Evolutionary conservation across 1,139 yeast species (phyloP), one percentile per base, ranked within the genome.

Genomic region (Kodamaea arcana): DNA sequence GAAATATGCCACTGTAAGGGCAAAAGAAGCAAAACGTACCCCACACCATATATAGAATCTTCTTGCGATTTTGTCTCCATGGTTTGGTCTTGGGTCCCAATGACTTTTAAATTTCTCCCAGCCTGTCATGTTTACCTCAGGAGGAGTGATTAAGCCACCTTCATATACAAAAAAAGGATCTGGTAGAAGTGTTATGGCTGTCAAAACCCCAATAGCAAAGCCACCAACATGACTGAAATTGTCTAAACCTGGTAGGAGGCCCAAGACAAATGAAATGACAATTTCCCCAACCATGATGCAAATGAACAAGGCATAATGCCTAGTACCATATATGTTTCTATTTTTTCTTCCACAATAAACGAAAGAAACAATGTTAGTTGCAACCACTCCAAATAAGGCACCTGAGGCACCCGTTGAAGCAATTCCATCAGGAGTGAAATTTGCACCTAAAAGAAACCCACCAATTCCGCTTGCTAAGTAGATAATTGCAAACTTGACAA

Each of bases 191-290:
- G 73, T 58, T 0, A 78, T 52, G 1, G 83, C 78, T 24, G 68
- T 46, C 18, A 78, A 55, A 1, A 79, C 32, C 0, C 92, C 92
- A 60, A 78, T 61, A 17, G 79, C 75, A 56, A 82, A 81, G 3
- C 92, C 92, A 4, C 92, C 92, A 44, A 83, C 73, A 52, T 83
- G 92, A 36, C 85, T 74, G 51, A 83, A 83, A 53, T 83, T 83
- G 55, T 83, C 92, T 36, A 83, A 56, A 0, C 92, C 92, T 0
- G 92, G 92, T 14, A 83, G 58, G 22, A 83, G 59, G 0, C 92
- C 92, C 18, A 83, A 58, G 2, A 75, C 84, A 37, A 83, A 69
- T 26, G 83, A 72, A 4, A 82, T 62, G 12, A 80, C 49, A 30
- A 83, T 70, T 50, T 83, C 90, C 7, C 64, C 60, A 14, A 80